A percentile compares a stretch with the other conserved stretches of the same genome.
Conservation (phyloP, 2,329 filamentous ascomycete species). For the Cercospora sp. region DNA sequence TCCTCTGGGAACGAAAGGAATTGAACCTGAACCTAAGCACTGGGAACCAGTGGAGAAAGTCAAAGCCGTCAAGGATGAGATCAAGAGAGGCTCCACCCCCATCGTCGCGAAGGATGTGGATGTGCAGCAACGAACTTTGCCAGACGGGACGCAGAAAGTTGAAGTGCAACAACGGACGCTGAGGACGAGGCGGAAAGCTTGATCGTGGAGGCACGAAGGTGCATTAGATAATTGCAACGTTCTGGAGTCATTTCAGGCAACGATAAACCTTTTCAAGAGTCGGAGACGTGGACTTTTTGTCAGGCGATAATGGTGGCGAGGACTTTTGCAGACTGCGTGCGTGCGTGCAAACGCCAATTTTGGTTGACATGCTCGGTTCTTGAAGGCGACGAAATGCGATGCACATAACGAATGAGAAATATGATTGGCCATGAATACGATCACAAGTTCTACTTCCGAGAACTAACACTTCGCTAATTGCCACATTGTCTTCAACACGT, state of each 20-base stretch:
- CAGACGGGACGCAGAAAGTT: slow-evolving; percentile 26
- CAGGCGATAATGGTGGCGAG: background rate
- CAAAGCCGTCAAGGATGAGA: slow-evolving; percentile 2
- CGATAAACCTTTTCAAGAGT: background rate
- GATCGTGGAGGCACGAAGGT: background rate
- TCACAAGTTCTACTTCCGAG: background rate
- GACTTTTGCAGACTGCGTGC: background rate
- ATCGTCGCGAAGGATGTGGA: slow-evolving; percentile 27
- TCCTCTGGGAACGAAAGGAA: slow-evolving; percentile 49
- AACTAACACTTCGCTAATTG: background rate
- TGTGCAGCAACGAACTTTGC: slow-evolving; percentile 15
- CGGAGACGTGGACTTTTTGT: background rate
- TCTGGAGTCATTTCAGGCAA: background rate
- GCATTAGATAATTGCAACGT: background rate
- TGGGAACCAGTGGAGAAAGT: slow-evolving; percentile 32
- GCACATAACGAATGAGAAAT: background rate
- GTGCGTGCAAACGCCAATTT: background rate
- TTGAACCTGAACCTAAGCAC: slow-evolving; percentile 31
- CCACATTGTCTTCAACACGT: background rate
- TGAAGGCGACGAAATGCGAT: background rate
- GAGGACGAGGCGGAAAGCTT: slow-evolving; percentile 30
- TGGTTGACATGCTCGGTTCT: background rate
- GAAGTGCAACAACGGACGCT: slow-evolving; percentile 26
- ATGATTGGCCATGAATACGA: background rate
- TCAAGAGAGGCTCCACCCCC: slow-evolving; percentile 1